Conservation (phyloP, 768 basidiomycete genomes). For the Russula vinacea region DNA sequence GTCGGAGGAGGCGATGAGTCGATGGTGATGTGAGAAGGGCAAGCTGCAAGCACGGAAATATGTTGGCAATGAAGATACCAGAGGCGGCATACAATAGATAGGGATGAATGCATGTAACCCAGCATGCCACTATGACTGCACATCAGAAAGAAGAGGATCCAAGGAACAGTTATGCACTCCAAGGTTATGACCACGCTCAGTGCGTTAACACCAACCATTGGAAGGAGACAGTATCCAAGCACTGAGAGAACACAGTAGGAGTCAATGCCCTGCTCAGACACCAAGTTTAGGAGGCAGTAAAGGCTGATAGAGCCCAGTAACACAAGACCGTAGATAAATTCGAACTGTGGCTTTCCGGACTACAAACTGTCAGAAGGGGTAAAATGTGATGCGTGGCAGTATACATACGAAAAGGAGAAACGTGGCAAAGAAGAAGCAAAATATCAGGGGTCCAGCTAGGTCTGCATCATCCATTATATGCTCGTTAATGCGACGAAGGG, state of each 20-base stretch:
- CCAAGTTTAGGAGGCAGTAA: constrained; percentile 93
- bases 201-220: constrained; percentile 91
- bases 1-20: too few species aligned
- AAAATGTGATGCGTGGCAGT: not conserved
- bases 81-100: constrained; percentile 91
- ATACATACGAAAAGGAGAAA: constrained; percentile 83
- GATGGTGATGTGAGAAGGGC: too few species aligned
- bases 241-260: constrained; percentile 94
- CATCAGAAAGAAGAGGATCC: constrained; percentile 22
- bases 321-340: constrained; percentile 98
- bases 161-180: constrained; percentile 58
- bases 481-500: constrained; percentile 75
- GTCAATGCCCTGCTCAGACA: constrained; percentile 94
- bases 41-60: too few species aligned
- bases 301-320: constrained; percentile 90
- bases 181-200: constrained; percentile 83
- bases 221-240: constrained; percentile 92
- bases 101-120: constrained; percentile 76
- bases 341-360: constrained; percentile 99
- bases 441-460: constrained; percentile 91
- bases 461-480: constrained; percentile 99
- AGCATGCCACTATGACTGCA: constrained; percentile 58
- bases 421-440: constrained; percentile 91
- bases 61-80: constrained; percentile 90
- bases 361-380: constrained; percentile 36